Base-by-base conservation (phyloP, 768 basidiomycete species). In the Flagelloscypha sp. region DNA sequence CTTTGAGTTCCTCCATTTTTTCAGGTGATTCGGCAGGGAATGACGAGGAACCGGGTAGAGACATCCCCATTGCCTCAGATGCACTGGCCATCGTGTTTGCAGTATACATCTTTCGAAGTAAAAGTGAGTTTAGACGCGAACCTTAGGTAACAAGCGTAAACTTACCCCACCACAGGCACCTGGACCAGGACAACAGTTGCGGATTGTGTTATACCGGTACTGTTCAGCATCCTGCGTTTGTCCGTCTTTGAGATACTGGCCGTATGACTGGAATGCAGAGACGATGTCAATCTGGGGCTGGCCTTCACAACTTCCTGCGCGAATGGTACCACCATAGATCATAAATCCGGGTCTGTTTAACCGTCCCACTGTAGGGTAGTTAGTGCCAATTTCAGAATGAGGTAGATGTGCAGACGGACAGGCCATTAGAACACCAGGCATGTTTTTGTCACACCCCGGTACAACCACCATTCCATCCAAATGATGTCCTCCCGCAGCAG, bases 361-460 rank as follows among this genome's bases (percentile, higher is more conserved):
- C 27, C 95, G 75, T 33, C 94, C 95, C 35, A 99, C 87, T 90
- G 47, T 27, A 25, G 30, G 24, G 11, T 18, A 30, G 12, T 23
- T 24, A 30, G 35, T 30, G 11, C 11, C 21, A 32, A 18, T 6
- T 27, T 20, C 18, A 30, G 21, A 25, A 36, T 27, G 23, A 24
- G 31, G 20, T 17, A 42, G 16, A 41, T 17, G n/a, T 24, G 35
- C 15, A 19, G 24, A 35, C 6, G 18, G 50, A 89, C 87, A 76
- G 31, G 90, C 95, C 74, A 99, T 99, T 48, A 97, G 68, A 24
- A 95, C 93, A 42, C 95, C 95, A n/a, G 95, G 95, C 94, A 99
- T 98, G 63, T 99, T 99, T 66, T 99, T 99, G 68, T 99, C 94
- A 55, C 90, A 98, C 25, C 93, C 95, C 15, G 95, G 95, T 35